Evolutionary conservation across 352 stramenopile genomes (phyloP), one percentile per base, ranked within the genome.

Genomic region (Globisporangium mamillatum): DNA sequence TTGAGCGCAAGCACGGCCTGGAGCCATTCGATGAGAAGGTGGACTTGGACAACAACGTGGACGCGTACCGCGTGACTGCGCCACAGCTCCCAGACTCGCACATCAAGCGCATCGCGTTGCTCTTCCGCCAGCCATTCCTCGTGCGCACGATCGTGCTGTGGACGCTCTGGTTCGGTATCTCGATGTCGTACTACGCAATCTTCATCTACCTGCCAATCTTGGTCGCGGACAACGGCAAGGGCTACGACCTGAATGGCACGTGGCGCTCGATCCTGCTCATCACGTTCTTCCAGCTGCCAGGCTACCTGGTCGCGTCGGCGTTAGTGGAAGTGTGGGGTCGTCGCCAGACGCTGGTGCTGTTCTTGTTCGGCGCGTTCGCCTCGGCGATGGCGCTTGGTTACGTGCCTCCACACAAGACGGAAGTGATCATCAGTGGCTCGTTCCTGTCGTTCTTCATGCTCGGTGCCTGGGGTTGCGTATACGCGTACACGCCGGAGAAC

Each of bases 401-500:
- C 63, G 80, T 92, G 16, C 66, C 74, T 27, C 64, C 77, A 16
- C 71, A 79, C n/a, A 66, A 81, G 36, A 65, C 54, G 9, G 76
- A 73, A 2, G 65, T 91, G 24, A 82, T 90, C 68, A 59, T 82
- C 18, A 80, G 75, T 6, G 80, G 76, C 8, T 86, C 74, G 46
- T 72, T 84, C 56, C 68, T 88, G 60, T 84, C 81, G 60, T 91
- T 89, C 72, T 93, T 91, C 66, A 77, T 91, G 74, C 75, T 90
- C 6, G 82, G 81, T 25, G 75, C 80, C 1, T 91, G 82, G 81
- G 82, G 85, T 18, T 84, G 81, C 34, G 74, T 93, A 1, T 90
- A 91, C 68, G 81, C 82, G 20, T 93, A 90, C 73, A 91, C 82
- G 0, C 82, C 82, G 0, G 81, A 91, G 69, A 91, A 93, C 72